Evolutionary conservation across 2,329 filamentous ascomycete species (phyloP).

Genomic region (Aaosphaeria arxii): DNA sequence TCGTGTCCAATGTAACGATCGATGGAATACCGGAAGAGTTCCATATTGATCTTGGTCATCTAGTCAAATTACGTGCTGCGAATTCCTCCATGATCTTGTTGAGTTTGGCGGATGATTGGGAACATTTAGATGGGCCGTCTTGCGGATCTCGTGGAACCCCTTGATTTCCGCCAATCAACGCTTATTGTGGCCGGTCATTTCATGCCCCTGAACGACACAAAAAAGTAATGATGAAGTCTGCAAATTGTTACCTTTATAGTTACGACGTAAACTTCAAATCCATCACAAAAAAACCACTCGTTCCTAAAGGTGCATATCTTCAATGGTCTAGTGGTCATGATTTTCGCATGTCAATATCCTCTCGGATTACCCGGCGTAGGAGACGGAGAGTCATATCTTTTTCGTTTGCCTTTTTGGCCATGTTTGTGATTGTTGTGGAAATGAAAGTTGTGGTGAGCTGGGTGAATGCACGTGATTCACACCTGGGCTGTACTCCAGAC

Average conservation of each 20-base stretch:
- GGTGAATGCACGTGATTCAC: too few relatives aligned
- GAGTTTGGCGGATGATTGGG: too few relatives aligned
- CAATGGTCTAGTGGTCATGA: conserved; percentile 8
- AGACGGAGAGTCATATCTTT: conserved; percentile 8
- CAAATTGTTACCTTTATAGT: background rate
- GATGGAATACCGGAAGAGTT: too few relatives aligned
- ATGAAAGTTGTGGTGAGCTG: too few relatives aligned
- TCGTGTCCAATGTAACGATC: too few relatives aligned
- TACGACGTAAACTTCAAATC: background rate
- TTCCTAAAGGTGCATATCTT: background rate
- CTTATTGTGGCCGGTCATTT: background rate
- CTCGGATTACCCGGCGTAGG: conserved; percentile 7
- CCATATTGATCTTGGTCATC: too few relatives aligned
- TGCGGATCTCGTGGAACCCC: background rate
- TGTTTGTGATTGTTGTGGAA: too few relatives aligned
- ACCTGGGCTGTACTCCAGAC: too few relatives aligned
- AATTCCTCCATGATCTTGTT: too few relatives aligned
- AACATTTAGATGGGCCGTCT: background rate
- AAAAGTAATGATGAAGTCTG: background rate
- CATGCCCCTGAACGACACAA: background rate
- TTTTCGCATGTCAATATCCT: conserved; percentile 9
- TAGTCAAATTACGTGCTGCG: too few relatives aligned
- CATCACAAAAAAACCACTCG: background rate
- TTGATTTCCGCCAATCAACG: background rate
- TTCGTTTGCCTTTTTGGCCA: too few relatives aligned